These are phyloP conservation scores for Cutaneotrichosporon cyanovorans DNA, from an alignment of 1,284 basidiomycete genomes.

Conservation along the genomic window DNA sequence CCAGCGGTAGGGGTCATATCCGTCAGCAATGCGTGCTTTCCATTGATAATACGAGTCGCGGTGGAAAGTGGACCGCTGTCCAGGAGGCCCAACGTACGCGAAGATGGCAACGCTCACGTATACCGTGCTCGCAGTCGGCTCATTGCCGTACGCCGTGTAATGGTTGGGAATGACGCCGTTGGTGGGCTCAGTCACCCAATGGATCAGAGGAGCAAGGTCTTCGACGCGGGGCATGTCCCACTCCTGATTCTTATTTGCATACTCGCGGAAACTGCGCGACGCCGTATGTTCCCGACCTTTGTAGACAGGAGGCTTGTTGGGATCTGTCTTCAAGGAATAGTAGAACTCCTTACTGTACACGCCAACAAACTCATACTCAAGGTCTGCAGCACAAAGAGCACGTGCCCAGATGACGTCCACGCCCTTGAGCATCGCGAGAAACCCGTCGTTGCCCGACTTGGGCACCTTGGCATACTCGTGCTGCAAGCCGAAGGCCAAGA, in stretches of 20 bases:
- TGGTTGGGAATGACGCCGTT: neutral
- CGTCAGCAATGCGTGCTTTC: no score
- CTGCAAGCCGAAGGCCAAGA: conserved; percentile 44
- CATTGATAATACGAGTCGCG: no score
- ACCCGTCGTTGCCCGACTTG: neutral
- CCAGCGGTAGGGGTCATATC: no score
- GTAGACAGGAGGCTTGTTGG: no score
- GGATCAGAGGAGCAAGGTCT: no score
- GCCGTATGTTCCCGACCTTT: neutral
- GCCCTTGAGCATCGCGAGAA: neutral
- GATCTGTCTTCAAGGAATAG: neutral
- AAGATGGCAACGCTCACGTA: no score
- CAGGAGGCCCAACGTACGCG: no score
- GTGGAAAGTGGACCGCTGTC: no score
- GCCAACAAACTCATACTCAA: neutral
- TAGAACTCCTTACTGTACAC: neutral
- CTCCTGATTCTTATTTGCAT: neutral
- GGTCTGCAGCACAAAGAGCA: neutral
- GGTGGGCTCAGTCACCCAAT: neutral
- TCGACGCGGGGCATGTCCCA: neutral
- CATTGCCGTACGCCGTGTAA: neutral
- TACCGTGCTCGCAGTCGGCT: no score
- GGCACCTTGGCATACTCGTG: conserved; percentile 46
- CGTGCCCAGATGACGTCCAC: neutral
- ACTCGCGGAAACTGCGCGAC: neutral